Percentiles rank a stretch among this genome's conserved stretches.
phyloP scores from a whole-genome alignment of 2,329 filamentous ascomycete species.

The Alternaria sp. region DNA sequence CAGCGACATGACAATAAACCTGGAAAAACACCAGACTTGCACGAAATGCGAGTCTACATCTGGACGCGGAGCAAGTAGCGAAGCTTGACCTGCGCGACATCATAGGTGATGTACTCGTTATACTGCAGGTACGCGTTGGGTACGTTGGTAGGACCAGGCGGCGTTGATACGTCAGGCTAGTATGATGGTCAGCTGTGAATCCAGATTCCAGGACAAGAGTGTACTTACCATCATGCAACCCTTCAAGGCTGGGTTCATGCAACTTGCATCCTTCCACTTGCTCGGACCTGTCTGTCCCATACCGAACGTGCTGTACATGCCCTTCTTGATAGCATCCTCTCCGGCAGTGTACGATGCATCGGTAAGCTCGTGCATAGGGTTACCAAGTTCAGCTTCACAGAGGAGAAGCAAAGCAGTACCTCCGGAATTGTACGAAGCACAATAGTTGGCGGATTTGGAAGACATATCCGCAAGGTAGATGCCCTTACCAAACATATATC shows the following conservation, averaged over 20 bases:
- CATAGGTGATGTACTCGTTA: constrained; percentile 79
- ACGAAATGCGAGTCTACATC: constrained; percentile 25
- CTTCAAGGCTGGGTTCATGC: constrained; percentile 69
- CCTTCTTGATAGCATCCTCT: constrained; percentile 66
- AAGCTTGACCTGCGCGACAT: constrained; percentile 73
- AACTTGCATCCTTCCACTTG: constrained; percentile 78
- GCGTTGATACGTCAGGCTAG: constrained; percentile 43
- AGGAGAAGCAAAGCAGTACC: constrained; percentile 78
- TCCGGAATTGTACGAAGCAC: constrained; percentile 68
- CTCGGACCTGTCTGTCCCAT: constrained; percentile 70
- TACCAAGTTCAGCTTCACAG: constrained; percentile 83
- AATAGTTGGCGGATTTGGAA: constrained; percentile 84
- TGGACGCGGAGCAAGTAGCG: constrained; percentile 73
- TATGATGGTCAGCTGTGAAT: constrained; percentile 14
- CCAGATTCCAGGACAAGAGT: neutral
- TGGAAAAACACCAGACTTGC: neutral
- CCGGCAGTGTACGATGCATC: constrained; percentile 69
- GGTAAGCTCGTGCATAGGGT: constrained; percentile 73
- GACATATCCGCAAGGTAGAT: constrained; percentile 86
- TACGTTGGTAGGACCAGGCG: constrained; percentile 61
- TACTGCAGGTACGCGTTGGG: constrained; percentile 64
- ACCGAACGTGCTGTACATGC: constrained; percentile 75
- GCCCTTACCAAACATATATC: constrained; percentile 92
- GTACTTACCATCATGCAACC: constrained; percentile 74
- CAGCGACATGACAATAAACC: neutral